Evolutionary conservation across 345 rosid genomes (phyloP).

Genomic region (Populus davidiana): DNA sequence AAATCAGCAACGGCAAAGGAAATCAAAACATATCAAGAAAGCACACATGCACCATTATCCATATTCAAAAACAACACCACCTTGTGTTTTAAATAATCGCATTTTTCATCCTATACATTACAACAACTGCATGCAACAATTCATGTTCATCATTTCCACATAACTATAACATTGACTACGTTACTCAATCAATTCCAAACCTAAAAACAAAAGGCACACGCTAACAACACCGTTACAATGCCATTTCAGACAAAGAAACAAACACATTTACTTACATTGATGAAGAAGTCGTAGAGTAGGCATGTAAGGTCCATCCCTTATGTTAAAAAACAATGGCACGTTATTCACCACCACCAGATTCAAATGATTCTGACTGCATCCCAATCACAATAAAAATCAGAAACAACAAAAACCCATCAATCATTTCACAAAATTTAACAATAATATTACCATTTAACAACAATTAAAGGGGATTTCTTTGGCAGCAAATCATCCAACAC

Average conservation of each 20-base stretch:
- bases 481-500: constrained; percentile 96
- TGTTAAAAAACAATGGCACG: constrained; percentile 89
- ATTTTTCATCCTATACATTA: not conserved
- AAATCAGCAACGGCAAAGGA: not conserved
- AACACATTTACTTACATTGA: constrained; percentile 56
- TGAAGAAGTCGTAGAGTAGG: constrained; percentile 94
- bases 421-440: not conserved
- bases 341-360: constrained; percentile 86
- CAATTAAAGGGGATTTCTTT: constrained; percentile 83
- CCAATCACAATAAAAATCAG: not conserved
- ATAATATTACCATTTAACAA: constrained; percentile 64
- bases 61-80: not conserved
- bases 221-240: not conserved
- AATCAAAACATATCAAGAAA: not conserved
- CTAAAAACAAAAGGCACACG: not conserved
- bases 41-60: not conserved
- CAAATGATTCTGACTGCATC: constrained; percentile 89
- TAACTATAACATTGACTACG: not conserved
- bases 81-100: not conserved
- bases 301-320: constrained; percentile 98
- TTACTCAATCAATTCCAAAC: not conserved
- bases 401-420: not conserved
- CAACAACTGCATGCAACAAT: not conserved
- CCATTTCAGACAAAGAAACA: not conserved
- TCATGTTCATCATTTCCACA: not conserved